These are phyloP conservation scores for Mortierella sp. DNA, from an alignment of 371 early-diverging fungal genomes.

Conservation along the genomic window DNA sequence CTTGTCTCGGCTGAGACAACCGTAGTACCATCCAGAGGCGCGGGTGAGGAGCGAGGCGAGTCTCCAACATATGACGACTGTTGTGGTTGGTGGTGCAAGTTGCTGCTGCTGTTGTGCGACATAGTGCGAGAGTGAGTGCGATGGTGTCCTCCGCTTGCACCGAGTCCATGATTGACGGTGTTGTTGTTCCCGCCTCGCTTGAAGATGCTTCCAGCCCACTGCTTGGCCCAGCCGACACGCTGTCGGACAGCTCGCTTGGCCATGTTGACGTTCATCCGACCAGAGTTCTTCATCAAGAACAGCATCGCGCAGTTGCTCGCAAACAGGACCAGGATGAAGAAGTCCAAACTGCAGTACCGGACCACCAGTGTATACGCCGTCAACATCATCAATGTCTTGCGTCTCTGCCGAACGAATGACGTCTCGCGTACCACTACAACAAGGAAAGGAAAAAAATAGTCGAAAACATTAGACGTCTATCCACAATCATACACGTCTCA, in stretches of 20 bases:
- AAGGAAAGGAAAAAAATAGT: constrained; percentile 5
- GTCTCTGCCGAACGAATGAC: constrained; percentile 59
- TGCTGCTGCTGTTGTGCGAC: neutral
- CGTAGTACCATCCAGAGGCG: neutral
- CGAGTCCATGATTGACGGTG: neutral
- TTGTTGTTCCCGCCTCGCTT: constrained; percentile 25
- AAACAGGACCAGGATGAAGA: constrained; percentile 61
- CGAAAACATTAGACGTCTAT: neutral
- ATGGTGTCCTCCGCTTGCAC: neutral
- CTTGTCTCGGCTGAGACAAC: constrained; percentile 12
- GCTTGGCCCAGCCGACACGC: constrained; percentile 64
- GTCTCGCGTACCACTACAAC: constrained; percentile 59
- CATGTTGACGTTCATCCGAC: constrained; percentile 64
- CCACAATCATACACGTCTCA: neutral
- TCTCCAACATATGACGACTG: constrained; percentile 4
- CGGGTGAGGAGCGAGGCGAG: constrained; percentile 13
- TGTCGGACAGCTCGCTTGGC: constrained; percentile 66
- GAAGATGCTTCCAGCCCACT: constrained; percentile 65
- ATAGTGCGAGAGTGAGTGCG: constrained; percentile 1
- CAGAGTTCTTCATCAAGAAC: constrained; percentile 65
- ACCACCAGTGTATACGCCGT: constrained; percentile 58
- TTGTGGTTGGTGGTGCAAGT: neutral
- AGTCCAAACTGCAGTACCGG: constrained; percentile 63
- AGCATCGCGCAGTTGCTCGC: constrained; percentile 61
- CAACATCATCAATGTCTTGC: constrained; percentile 54